These are phyloP conservation scores for Tetrahymena thermophila DNA, from an alignment of 73 alveolate species.

Conservation along the genomic window DNA sequence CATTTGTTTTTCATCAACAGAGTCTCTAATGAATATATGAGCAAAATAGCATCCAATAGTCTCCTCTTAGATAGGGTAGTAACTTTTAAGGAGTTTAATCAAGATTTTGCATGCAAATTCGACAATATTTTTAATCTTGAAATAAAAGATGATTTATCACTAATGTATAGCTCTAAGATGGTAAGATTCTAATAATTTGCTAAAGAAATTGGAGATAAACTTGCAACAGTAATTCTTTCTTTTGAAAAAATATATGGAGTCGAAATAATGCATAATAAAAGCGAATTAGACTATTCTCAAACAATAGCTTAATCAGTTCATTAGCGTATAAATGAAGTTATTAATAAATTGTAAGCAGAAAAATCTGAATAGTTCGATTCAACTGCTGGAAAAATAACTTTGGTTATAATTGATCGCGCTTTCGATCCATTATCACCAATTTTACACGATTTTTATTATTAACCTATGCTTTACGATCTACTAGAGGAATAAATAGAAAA, in stretches of 20 bases:
- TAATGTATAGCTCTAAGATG: background rate
- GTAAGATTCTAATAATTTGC: background rate
- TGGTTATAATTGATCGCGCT: slow-evolving; percentile 27
- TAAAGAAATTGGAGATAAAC: slow-evolving; percentile 12
- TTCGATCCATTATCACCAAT: slow-evolving; percentile 27
- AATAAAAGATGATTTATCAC: background rate
- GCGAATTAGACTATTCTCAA: slow-evolving; percentile 8
- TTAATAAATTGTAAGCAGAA: background rate
- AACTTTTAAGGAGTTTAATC: slow-evolving; percentile 20
- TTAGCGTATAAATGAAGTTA: slow-evolving; percentile 7
- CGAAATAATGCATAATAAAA: slow-evolving; percentile 13
- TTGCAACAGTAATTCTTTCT: slow-evolving; percentile 32
- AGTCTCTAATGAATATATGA: slow-evolving; percentile 16
- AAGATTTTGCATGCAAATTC: slow-evolving; percentile 23
- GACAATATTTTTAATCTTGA: slow-evolving; percentile 27
- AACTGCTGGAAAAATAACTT: slow-evolving; percentile 31
- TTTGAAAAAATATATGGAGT: slow-evolving; percentile 27
- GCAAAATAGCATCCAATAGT: slow-evolving; percentile 23
- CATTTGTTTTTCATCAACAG: slow-evolving; percentile 31
- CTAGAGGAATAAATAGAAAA: background rate
- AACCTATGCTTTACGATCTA: slow-evolving; percentile 38
- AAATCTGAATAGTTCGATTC: slow-evolving; percentile 32
- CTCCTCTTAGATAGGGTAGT: slow-evolving; percentile 2
- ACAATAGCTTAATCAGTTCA: slow-evolving; percentile 7
- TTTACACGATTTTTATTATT: slow-evolving; percentile 34